A percentile compares a stretch with the other conserved stretches of the same genome.
These are phyloP conservation scores for Synchytrium microbalum DNA, from an alignment of 371 early-diverging fungal genomes.

Conservation along the genomic window DNA sequence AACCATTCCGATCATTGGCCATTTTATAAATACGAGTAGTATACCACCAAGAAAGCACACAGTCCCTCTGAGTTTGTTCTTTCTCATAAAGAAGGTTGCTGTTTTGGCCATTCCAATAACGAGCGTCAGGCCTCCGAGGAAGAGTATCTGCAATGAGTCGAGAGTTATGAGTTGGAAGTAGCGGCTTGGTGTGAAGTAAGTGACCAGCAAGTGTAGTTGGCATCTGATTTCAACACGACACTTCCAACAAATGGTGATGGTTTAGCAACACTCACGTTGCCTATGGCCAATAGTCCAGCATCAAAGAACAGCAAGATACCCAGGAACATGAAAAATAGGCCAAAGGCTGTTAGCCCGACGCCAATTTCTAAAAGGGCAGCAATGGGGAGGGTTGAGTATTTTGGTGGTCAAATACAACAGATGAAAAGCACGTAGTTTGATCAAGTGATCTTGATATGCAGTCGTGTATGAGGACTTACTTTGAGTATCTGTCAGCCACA, in stretches of 20 bases:
- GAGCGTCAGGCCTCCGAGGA: conserved; percentile 77
- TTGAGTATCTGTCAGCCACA: conserved; percentile 80
- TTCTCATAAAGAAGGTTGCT: conserved; percentile 63
- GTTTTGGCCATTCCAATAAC: conserved; percentile 85
- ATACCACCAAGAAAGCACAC: conserved; percentile 89
- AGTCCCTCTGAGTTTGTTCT: conserved; percentile 80
- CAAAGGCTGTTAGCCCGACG: conserved; percentile 91
- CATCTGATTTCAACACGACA: background rate
- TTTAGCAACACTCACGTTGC: conserved; percentile 69
- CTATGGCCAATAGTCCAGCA: conserved; percentile 89
- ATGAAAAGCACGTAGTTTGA: background rate
- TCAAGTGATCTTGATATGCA: background rate
- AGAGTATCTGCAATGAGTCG: conserved; percentile 60
- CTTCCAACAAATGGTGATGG: conserved; percentile 3
- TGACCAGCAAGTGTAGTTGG: background rate
- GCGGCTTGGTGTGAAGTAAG: conserved; percentile 6
- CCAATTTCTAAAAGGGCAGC: conserved; percentile 59
- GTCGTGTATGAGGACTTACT: conserved; percentile 41
- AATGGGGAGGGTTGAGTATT: background rate
- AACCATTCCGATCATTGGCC: conserved; percentile 83
- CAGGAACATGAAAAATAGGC: conserved; percentile 83
- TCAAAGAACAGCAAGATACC: conserved; percentile 92
- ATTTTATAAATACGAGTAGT: conserved; percentile 73
- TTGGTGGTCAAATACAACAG: background rate
- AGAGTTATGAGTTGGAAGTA: background rate